Evolutionary conservation across 345 rosid genomes (phyloP), one percentile per base, ranked within the genome.

Genomic region (Brassica juncea): DNA sequence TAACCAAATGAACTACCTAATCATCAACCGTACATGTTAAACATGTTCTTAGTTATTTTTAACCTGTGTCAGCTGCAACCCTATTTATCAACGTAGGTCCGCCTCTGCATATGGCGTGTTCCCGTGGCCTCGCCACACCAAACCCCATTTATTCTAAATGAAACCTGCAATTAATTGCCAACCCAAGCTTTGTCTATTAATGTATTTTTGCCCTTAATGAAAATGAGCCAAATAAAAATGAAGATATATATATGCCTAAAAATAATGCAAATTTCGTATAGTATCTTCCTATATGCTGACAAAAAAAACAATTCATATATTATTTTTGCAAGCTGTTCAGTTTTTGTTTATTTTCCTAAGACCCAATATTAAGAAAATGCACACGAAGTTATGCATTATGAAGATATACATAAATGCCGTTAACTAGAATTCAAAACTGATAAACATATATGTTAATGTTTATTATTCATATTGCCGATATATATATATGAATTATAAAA

Each of bases 61-160:
- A n/a, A n/a, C n/a, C n/a, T n/a, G n/a, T n/a, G n/a, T n/a, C n/a
- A n/a, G n/a, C n/a, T n/a, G n/a, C n/a, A n/a, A n/a, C n/a, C n/a
- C n/a, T n/a, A n/a, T n/a, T n/a, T n/a, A n/a, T n/a, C n/a, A n/a
- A n/a, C n/a, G n/a, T n/a, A n/a, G n/a, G n/a, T n/a, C n/a, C n/a
- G n/a, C n/a, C n/a, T n/a, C n/a, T n/a, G n/a, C 80, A 81, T 81
- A 76, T 81, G 76, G 27, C 1, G 32, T 81, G 83, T 75, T 59
- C 73, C 79, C 72, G 64, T 75, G 73, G 83, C 60, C 76, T 66
- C 19, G 69, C 76, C 69, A 59, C n/a, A 81, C 80, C 80, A 57
- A 52, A 75, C 80, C 67, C 68, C 80, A 80, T 74, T 80, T 15
- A 79, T 73, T 66, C 32, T 30, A 63, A 66, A 66, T 65, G 49